Evolutionary conservation across 768 basidiomycete genomes (phyloP).

Genomic region (Phaffia australis): DNA sequence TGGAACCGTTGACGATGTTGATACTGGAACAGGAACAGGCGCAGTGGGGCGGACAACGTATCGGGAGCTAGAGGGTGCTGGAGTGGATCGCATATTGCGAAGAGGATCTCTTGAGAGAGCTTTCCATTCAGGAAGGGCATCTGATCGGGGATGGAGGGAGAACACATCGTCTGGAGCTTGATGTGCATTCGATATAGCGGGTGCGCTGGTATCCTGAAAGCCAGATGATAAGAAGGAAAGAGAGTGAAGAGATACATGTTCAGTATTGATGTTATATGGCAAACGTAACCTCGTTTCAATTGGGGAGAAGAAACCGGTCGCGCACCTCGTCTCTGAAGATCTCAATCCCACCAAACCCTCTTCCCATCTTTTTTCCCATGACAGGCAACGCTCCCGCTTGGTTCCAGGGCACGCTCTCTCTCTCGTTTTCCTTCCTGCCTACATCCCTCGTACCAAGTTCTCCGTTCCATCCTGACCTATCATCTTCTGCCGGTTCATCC

Average conservation of each 20-base stretch:
- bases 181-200: constrained; percentile 12
- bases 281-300: not conserved
- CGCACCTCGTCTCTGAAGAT: constrained; percentile 43
- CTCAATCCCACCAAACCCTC: constrained; percentile 36
- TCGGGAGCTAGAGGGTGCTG: constrained; percentile 31
- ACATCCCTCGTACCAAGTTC: constrained; percentile 42
- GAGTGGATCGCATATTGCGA: constrained; percentile 35
- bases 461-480: constrained; percentile 27
- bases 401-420: constrained; percentile 39
- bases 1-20: constrained; percentile 25
- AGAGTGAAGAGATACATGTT: not conserved
- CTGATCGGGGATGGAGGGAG: constrained; percentile 24
- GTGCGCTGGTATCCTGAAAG: not conserved
- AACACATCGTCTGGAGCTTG: constrained; percentile 35
- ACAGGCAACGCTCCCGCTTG: constrained; percentile 41
- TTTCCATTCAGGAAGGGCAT: constrained; percentile 39
- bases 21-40: constrained; percentile 19
- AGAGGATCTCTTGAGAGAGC: constrained; percentile 41
- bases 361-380: constrained; percentile 24
- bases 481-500: constrained; percentile 16
- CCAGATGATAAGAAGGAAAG: too few species aligned
- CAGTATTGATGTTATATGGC: constrained; percentile 7
- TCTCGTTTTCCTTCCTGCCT: constrained; percentile 41
- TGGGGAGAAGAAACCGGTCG: not conserved
- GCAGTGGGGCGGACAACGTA: not conserved